Base-by-base conservation (phyloP, 192 early-diverging fungal species). In the Backusella liffmaniae region DNA sequence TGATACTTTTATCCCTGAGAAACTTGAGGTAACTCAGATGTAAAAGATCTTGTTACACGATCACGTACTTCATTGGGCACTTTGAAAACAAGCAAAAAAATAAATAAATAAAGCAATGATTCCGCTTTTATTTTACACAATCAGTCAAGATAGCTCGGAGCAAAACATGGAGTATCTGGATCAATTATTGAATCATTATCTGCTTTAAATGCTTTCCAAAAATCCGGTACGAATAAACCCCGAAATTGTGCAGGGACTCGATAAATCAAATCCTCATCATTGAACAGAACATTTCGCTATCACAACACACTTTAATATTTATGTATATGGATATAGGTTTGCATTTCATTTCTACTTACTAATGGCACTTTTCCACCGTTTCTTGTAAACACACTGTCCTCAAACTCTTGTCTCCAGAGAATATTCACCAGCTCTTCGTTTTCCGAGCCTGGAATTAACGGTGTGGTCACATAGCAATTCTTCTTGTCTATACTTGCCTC, bases 381-480 rank as follows among this genome's bases (percentile, higher is more conserved):
- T 3, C 23, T 29, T 21, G 44, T 42, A 9, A n/a, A 26, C 5
- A 36, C 35, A 21, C 71, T 56, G 5, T 30, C 18, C 7, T 39
- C 35, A 65, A 42, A 77, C 15, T 21, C 0, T 39, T 77, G 76
- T 18, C 76, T 69, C 76, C 70, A 77, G 1, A 77, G 70, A 6
- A 77, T 18, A 21, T 69, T 59, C 3, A 77, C 76, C 0, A 68
- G 26, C 21, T 35, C 75, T 10, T 46, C 49, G 5, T n/a, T n/a
- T 9, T 35, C 51, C 9, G 66, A 23, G 18, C 53, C 36, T 21
- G 32, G 51, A 35, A 39, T 23, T 16, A 77, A 32, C 18, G 76
- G 70, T 35, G 36, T 26, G 36, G 68, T 77, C 7, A 77, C 70
- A 23, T 77, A 77, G 36, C 76, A 77, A 15, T 77, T 77, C 16